Percentiles rank a stretch among this genome's conserved stretches.
phyloP scores from a whole-genome alignment of 805 yeast species.

The Nakazawaea laoshanensis region DNA sequence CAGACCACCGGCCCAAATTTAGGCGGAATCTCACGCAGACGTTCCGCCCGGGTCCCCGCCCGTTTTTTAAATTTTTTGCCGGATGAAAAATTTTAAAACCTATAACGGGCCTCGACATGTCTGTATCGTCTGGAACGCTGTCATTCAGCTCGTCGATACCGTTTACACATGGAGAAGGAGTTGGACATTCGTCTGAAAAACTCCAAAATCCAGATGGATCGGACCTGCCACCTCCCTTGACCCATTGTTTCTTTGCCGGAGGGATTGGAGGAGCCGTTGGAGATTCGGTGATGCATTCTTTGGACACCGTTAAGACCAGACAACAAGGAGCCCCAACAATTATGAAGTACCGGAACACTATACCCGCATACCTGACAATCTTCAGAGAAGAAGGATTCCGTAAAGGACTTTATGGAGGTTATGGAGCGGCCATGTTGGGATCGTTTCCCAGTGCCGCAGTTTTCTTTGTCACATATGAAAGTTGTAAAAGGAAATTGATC shows the following conservation, averaged over 20 bases:
- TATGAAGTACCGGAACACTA: constrained; percentile 62
- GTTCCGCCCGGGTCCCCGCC: too few relatives aligned
- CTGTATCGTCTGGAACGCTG: constrained; percentile 11
- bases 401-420: constrained; percentile 88
- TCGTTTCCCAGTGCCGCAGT: constrained; percentile 90
- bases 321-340: constrained; percentile 87
- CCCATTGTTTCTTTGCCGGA: constrained; percentile 75
- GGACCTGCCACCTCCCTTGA: constrained; percentile 30
- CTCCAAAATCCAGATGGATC: neutral
- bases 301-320: constrained; percentile 94
- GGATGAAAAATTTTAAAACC: neutral
- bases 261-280: constrained; percentile 94
- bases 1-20: too few relatives aligned
- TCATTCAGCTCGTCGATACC: constrained; percentile 7
- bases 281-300: constrained; percentile 87
- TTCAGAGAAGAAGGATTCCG: constrained; percentile 74
- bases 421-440: constrained; percentile 85
- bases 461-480: constrained; percentile 90
- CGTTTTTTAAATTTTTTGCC: too few relatives aligned
- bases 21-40: too few relatives aligned
- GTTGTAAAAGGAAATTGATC: constrained; percentile 62
- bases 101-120: constrained; percentile 8
- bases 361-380: constrained; percentile 71
- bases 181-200: neutral
- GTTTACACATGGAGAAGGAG: constrained; percentile 1